Conservation (phyloP, 1,139 yeast genomes). For the Maudiozyma humilis region DNA sequence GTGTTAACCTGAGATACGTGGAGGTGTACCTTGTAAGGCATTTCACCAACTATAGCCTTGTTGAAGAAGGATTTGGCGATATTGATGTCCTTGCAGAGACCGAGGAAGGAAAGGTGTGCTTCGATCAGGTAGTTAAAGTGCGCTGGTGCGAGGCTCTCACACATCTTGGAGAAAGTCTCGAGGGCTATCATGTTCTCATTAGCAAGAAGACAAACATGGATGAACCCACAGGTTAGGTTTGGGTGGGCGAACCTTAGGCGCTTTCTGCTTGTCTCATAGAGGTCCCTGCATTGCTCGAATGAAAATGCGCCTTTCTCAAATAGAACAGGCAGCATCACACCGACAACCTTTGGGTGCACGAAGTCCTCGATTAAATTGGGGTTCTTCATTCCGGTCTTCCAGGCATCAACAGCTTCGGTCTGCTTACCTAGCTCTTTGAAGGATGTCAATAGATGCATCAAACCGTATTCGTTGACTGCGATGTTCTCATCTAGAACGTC, state of each 20-base stretch:
- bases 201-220: conserved; percentile 45
- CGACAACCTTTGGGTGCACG: conserved; percentile 50
- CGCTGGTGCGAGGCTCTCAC: conserved; percentile 21
- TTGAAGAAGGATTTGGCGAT: conserved; percentile 67
- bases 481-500: conserved; percentile 37
- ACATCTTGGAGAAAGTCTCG: conserved; percentile 39
- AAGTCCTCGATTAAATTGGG: conserved; percentile 26
- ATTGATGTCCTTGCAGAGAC: conserved; percentile 62
- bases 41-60: conserved; percentile 52
- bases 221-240: conserved; percentile 49
- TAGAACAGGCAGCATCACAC: conserved; percentile 62
- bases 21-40: conserved; percentile 62
- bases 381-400: conserved; percentile 37
- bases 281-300: conserved; percentile 48
- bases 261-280: conserved; percentile 37
- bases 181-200: conserved; percentile 44
- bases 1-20: conserved; percentile 70
- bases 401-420: conserved; percentile 45
- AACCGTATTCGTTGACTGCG: conserved; percentile 41
- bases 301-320: conserved; percentile 46
- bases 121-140: conserved; percentile 41
- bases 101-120: conserved; percentile 71
- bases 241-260: conserved; percentile 35
- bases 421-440: conserved; percentile 45
- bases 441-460: conserved; percentile 48